These are phyloP conservation scores for Zoysia matrella DNA, from an alignment of 202 grass and related monocot species.

Conservation along the genomic window DNA sequence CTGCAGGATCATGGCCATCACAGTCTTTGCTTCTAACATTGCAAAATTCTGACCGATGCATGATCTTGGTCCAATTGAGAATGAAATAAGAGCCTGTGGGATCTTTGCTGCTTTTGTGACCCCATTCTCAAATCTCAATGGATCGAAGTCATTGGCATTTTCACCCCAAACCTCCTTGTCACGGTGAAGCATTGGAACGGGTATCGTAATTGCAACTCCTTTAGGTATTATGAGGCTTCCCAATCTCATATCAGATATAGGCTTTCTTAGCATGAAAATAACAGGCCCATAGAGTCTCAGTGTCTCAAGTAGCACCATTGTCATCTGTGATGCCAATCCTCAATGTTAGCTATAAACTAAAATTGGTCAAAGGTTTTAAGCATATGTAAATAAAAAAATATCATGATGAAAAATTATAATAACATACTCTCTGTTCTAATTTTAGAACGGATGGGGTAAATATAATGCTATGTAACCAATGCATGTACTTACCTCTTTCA, in stretches of 20 bases:
- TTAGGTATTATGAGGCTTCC: conserved; percentile 42
- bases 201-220: conserved; percentile 36
- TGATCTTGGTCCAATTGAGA: conserved; percentile 52
- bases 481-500: conserved; percentile 42
- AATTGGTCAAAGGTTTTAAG: neutral
- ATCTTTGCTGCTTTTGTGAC: conserved; percentile 26
- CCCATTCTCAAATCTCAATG: too few relatives aligned
- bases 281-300: too few relatives aligned
- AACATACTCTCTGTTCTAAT: neutral
- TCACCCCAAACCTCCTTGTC: neutral
- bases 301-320: too few relatives aligned
- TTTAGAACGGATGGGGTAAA: neutral
- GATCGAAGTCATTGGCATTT: too few relatives aligned
- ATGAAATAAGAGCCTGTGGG: conserved; percentile 42
- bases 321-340: too few relatives aligned
- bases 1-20: too few relatives aligned
- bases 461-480: neutral
- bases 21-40: too few relatives aligned
- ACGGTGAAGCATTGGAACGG: conserved; percentile 40
- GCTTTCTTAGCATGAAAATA: too few relatives aligned
- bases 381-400: neutral
- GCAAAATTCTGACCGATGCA: conserved; percentile 47
- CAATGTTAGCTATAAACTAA: neutral
- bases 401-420: neutral
- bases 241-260: conserved; percentile 31